Conservation (phyloP, 305 asterid species). For the Stenogyne calaminthoides region DNA sequence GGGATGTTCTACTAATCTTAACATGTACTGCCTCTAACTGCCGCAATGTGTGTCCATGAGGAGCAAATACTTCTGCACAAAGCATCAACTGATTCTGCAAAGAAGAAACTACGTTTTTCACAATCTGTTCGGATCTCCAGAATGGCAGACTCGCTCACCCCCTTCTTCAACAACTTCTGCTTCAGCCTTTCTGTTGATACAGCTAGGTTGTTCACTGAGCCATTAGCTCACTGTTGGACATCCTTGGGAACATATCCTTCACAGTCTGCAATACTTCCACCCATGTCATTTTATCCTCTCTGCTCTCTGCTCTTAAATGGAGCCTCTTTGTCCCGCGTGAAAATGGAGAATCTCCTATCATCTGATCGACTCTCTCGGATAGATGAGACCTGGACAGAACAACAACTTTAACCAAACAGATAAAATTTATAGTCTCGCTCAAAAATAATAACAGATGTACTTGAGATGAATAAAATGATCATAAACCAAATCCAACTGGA, state of each 20-base stretch:
- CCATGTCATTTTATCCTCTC: constrained; percentile 88
- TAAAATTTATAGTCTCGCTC: not conserved
- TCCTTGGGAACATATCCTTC: constrained; percentile 95
- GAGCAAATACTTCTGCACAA: constrained; percentile 89
- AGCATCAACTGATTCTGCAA: constrained; percentile 76
- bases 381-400: constrained; percentile 73
- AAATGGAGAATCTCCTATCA: constrained; percentile 91
- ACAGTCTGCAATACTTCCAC: constrained; percentile 91
- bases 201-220: constrained; percentile 68
- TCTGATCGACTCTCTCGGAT: constrained; percentile 91
- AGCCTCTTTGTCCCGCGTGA: constrained; percentile 95
- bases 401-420: constrained; percentile 10
- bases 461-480: not conserved
- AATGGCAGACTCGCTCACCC: constrained; percentile 65
- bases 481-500: constrained; percentile 7
- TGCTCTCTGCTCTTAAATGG: constrained; percentile 88
- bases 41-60: constrained; percentile 85
- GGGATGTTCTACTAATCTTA: constrained; percentile 43
- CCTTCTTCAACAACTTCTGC: constrained; percentile 79
- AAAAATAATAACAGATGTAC: constrained; percentile 13
- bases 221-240: constrained; percentile 95
- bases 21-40: constrained; percentile 95
- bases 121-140: constrained; percentile 84
- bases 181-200: constrained; percentile 83
- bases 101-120: constrained; percentile 77